Conservation (phyloP, 2,329 filamentous ascomycete genomes). For the Shiraia bambusicola region DNA sequence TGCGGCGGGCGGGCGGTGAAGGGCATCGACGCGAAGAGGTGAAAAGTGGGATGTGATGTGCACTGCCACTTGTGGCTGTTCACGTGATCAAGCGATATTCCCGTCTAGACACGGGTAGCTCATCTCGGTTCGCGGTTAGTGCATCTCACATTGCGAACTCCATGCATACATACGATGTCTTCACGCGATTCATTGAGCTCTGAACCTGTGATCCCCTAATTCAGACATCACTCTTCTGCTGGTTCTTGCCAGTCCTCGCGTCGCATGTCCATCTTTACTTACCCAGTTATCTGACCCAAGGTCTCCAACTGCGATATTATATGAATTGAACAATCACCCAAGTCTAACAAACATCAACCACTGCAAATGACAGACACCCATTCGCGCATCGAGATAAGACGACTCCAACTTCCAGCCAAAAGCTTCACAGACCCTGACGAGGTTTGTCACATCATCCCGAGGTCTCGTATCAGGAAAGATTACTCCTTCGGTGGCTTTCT, state of each 20-base stretch:
- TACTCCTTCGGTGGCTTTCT: constrained; percentile 15
- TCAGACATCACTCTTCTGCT: neutral
- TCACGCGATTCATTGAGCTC: too few species aligned
- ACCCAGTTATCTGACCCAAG: constrained; percentile 1
- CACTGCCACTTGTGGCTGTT: neutral
- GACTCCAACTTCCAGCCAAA: constrained; percentile 22
- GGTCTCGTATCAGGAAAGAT: constrained; percentile 8
- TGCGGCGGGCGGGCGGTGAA: constrained; percentile 4
- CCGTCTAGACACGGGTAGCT: too few species aligned
- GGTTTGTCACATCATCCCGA: constrained; percentile 26
- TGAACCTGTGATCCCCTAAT: too few species aligned
- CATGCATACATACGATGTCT: too few species aligned
- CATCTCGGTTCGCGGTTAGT: too few species aligned
- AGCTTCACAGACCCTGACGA: constrained; percentile 25
- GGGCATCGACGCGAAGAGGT: too few species aligned
- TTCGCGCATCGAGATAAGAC: constrained; percentile 17
- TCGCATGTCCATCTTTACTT: constrained; percentile 2
- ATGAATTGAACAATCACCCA: constrained; percentile 3
- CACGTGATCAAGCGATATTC: too few species aligned
- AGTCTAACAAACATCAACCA: neutral
- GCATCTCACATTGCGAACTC: too few species aligned
- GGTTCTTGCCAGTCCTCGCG: constrained; percentile 4
- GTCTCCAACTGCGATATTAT: constrained; percentile 2
- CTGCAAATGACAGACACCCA: constrained; percentile 1
- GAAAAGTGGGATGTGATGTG: neutral